These are phyloP conservation scores for Russula emetica DNA, from an alignment of 768 basidiomycete species.

Conservation along the genomic window DNA sequence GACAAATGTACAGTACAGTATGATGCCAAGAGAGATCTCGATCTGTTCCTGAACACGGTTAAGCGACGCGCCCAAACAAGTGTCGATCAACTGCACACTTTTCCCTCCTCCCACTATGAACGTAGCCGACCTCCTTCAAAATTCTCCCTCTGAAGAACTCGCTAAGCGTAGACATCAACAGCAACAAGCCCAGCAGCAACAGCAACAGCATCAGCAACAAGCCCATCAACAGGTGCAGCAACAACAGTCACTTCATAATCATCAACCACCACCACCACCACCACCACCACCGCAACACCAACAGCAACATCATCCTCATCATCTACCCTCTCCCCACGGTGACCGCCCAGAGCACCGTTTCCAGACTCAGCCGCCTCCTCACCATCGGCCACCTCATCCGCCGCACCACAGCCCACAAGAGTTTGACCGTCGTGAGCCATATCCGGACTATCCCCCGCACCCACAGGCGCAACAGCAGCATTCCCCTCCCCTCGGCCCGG, in stretches of 20 bases:
- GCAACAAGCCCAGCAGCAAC: conserved; percentile 29
- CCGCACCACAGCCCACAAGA: conserved; percentile 27
- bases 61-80: background rate
- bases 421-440: conserved; percentile 25
- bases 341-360: conserved; percentile 30
- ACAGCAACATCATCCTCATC: conserved; percentile 32
- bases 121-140: conserved; percentile 63
- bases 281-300: conserved; percentile 31
- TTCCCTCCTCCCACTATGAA: conserved; percentile 47
- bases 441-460: conserved; percentile 21
- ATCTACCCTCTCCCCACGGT: conserved; percentile 29
- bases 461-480: conserved; percentile 26
- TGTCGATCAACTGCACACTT: conserved; percentile 2
- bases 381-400: conserved; percentile 25
- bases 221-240: conserved; percentile 24
- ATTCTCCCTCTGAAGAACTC: conserved; percentile 60
- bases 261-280: conserved; percentile 32
- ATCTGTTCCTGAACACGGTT: conserved; percentile 3
- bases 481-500: conserved; percentile 15
- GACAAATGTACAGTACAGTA: conserved; percentile 46
- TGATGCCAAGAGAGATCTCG: background rate
- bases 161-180: conserved; percentile 33
- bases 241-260: conserved; percentile 31
- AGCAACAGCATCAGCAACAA: conserved; percentile 31
- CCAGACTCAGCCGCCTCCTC: conserved; percentile 26